Evolutionary conservation across 805 yeast genomes (phyloP), one percentile per base, ranked within the genome.

Genomic region (Zygotorulaspora sp.): DNA sequence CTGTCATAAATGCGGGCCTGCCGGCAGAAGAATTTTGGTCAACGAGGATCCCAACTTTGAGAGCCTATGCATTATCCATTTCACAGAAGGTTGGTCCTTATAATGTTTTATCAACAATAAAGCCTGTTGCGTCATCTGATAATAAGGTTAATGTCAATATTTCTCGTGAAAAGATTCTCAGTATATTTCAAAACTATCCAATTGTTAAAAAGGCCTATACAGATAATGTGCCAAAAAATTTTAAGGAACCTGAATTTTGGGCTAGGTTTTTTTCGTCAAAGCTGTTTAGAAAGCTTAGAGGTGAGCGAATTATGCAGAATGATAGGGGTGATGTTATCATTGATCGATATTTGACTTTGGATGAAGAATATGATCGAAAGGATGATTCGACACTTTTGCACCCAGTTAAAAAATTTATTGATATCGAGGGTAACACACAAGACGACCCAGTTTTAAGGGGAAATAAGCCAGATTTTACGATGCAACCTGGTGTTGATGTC

Each of bases 181-280:
- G 83, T 46, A 87, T 92, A 15, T 89, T 92, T 57, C 85, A 80
- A 35, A 95, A 90, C 42, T 92, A 90, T 55, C 98, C 98, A 0
- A 77, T 89, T 25, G 94, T 92, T 17, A 77, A 85, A 43, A 77
- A 75, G 45, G 97, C 97, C 0, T 92, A 84, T 55, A 80, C 77
- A 42, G 98, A 92, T 38, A 80, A 80, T 41, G 98, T 92, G 4
- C 98, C 97, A 1, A 80, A 81, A 44, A 59, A 61, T 32, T 70
- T 92, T 36, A 74, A 77, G 32, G 97, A 92, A 58, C 89, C 90
- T 28, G 95, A 84, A 55, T 92, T 92, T 52, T 92, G 98, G 98
- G 86, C 95, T 8, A 68, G 97, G 45, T 92, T 92, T 54, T 92
- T 92, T 70, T 80, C 86, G 52, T 88, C 97, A 0, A 83, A 87